These are phyloP conservation scores for Austropuccinia psidii DNA, from an alignment of 1,284 basidiomycete genomes.

Conservation along the genomic window DNA sequence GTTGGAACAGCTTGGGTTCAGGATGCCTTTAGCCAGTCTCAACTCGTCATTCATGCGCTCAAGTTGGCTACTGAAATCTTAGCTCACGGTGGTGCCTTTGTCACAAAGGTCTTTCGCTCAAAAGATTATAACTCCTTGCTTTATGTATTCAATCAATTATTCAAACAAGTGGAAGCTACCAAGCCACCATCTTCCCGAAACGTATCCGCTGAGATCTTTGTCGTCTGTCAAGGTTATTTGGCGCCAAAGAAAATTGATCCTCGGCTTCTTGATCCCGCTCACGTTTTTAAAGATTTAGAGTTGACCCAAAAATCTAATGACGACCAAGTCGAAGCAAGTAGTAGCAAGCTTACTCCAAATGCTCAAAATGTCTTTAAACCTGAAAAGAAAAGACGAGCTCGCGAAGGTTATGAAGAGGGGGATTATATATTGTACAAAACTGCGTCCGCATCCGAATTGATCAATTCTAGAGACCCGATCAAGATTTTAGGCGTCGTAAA, in stretches of 20 bases:
- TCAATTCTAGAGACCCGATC: conserved; percentile 65
- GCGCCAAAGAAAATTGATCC: conserved; percentile 95
- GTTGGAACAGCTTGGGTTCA: conserved; percentile 99
- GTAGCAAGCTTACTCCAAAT: conserved; percentile 53
- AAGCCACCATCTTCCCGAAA: conserved; percentile 98
- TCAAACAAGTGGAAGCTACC: conserved; percentile 93
- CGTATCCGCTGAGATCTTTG: conserved; percentile 99
- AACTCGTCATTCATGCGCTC: conserved; percentile 90
- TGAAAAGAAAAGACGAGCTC: conserved; percentile 85
- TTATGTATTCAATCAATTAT: conserved; percentile 98
- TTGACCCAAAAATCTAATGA: conserved; percentile 42
- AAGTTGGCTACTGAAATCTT: conserved; percentile 97
- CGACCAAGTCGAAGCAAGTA: conserved; percentile 30
- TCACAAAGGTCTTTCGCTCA: conserved; percentile 98
- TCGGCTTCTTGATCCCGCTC: conserved; percentile 93
- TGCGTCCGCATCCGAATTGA: conserved; percentile 64
- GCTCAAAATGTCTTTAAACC: conserved; percentile 82
- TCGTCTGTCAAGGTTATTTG: conserved; percentile 91
- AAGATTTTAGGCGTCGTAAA: conserved; percentile 73
- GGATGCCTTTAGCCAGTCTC: conserved; percentile 94
- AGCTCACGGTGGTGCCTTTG: conserved; percentile 84
- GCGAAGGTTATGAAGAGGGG: conserved; percentile 93
- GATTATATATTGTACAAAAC: conserved; percentile 84
- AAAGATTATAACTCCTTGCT: conserved; percentile 97
- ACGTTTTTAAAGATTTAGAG: conserved; percentile 89